Conservation (phyloP, 2,329 filamentous ascomycete species). For the Cladophialophora psammophila region DNA sequence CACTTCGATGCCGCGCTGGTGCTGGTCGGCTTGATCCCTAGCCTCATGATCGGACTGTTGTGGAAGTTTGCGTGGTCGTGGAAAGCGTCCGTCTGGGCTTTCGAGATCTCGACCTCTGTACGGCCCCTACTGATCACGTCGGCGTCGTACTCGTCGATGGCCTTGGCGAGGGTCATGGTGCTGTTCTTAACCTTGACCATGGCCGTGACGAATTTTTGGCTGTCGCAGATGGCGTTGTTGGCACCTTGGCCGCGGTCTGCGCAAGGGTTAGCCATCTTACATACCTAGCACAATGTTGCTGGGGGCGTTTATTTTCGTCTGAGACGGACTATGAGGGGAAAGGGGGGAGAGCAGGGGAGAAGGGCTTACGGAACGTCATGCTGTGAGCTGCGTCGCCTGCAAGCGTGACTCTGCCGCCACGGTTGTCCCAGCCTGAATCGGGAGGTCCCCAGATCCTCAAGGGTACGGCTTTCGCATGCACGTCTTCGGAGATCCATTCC, state of each 20-base stretch:
- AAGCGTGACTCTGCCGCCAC: slow-evolving; percentile 52
- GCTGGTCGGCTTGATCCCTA: slow-evolving; percentile 32
- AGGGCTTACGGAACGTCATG: slow-evolving; percentile 44
- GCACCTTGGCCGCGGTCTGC: slow-evolving; percentile 37
- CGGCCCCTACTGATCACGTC: slow-evolving; percentile 32
- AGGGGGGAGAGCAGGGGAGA: slow-evolving; percentile 36
- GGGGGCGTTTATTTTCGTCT: neutral
- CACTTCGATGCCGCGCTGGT: neutral
- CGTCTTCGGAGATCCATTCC: slow-evolving; percentile 37
- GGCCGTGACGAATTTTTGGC: slow-evolving; percentile 32
- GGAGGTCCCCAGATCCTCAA: slow-evolving; percentile 39
- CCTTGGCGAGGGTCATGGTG: slow-evolving; percentile 28
- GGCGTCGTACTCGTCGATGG: slow-evolving; percentile 33
- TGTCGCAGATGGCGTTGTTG: slow-evolving; percentile 37
- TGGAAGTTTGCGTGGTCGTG: slow-evolving; percentile 33
- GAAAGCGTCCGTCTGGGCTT: slow-evolving; percentile 32
- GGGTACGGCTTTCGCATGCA: slow-evolving; percentile 35
- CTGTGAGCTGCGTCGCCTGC: slow-evolving; percentile 69
- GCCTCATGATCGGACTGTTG: slow-evolving; percentile 35
- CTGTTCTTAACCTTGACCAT: slow-evolving; percentile 34
- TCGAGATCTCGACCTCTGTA: slow-evolving; percentile 34
- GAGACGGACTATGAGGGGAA: slow-evolving; percentile 50
- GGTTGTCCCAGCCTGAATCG: slow-evolving; percentile 42
- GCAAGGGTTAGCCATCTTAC: neutral
- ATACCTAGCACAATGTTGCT: neutral